Conservation (phyloP, 2,329 filamentous ascomycete species). For the Cytospora schulzeri region DNA sequence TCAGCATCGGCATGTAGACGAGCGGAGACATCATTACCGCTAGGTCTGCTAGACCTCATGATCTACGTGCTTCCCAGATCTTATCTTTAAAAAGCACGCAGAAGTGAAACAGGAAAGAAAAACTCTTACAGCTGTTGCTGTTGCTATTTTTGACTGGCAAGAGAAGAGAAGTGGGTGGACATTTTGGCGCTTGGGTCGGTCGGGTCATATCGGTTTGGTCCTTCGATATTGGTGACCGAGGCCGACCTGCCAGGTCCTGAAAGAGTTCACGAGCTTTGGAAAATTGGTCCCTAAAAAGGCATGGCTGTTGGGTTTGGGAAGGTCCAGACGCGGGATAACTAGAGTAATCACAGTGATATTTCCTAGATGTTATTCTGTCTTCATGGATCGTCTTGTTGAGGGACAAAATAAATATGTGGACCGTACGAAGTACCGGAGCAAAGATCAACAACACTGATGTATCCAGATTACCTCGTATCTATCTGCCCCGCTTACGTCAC, state of each 20-base stretch:
- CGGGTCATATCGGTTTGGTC: not conserved
- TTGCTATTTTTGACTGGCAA: not conserved
- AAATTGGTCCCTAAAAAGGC: no score
- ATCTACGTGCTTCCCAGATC: no score
- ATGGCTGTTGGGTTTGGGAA: not conserved
- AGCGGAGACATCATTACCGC: no score
- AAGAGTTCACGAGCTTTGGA: no score
- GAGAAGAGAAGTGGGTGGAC: not conserved
- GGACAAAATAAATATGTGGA: no score
- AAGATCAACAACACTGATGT: not conserved
- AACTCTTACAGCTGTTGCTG: not conserved
- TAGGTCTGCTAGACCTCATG: no score
- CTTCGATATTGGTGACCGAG: not conserved
- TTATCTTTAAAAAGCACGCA: no score
- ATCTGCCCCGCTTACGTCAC: not conserved
- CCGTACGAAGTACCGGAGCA: not conserved
- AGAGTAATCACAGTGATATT: no score
- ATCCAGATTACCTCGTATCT: not conserved
- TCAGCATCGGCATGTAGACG: no score
- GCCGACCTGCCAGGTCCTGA: no score
- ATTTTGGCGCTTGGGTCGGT: not conserved
- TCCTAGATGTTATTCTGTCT: not conserved
- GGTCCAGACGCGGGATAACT: no score
- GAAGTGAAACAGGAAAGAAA: no score
- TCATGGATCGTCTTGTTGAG: not conserved